Evolutionary conservation across 495 filamentous ascomycete species (phyloP), one percentile per base, ranked within the genome.

Genomic region (Aspergillus olivimuriae): DNA sequence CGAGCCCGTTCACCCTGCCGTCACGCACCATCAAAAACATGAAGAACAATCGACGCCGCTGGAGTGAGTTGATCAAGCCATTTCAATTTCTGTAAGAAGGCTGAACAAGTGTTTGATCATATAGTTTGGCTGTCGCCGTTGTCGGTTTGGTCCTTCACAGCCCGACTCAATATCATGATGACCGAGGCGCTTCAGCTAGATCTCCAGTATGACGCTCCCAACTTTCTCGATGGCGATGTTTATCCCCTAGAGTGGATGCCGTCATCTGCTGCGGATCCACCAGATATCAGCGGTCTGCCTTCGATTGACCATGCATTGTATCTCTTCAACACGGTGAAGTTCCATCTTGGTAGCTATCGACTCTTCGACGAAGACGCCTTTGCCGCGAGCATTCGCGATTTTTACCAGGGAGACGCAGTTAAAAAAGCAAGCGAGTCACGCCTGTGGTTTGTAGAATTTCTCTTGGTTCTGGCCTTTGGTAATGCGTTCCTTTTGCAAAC

Each of bases 361-460:
- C 57, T 70, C 17, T 62, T 70, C n/a, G 58, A 68, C 26, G 64
- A 70, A 22, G 50, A 57, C 11, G 32, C 50, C 20, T 66, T 66
- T 33, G 41, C 51, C 15, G 31, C 23, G 2, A 45, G 60, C 23
- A 32, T 70, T 11, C 47, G 52, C 26, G 50, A 62, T 2, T 62
- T 63, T 35, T 64, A 70, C 35, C 46, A 42, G 21, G 47, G 39
- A 6, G 26, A 39, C n/a, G 43, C 56, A 18, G 28, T 44, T 0
- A 18, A 50, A 32, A 53, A 57, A 31, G 56, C 46, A 3, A 48
- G 40, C 3, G 47, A 55, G 8, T 41, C 38, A 16, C 55, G 58
- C 6, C 44, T 68, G 11, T 70, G 64, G 64, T 64, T 62, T 38
- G 53, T 66, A 2, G 64, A 65, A 23, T 68, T 61, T 35, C 53